Evolutionary conservation across 768 basidiomycete species (phyloP).

Genomic region (Punctularia strigosozonata): DNA sequence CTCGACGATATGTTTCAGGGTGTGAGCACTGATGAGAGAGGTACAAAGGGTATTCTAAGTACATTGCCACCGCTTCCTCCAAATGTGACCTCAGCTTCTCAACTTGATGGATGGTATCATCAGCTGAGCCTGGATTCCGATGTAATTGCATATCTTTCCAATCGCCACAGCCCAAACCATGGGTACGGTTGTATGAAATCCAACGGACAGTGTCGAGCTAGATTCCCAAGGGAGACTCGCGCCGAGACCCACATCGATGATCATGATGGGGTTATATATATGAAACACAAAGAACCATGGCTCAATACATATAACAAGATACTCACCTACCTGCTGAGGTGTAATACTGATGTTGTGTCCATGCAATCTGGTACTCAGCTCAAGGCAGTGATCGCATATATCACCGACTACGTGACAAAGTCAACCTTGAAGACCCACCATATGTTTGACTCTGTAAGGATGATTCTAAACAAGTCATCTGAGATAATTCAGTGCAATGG

Average conservation of each 20-base stretch:
- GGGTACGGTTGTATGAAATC: constrained; percentile 16
- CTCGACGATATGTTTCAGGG: too few relatives aligned
- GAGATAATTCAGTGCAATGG: constrained; percentile 10
- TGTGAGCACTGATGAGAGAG: too few relatives aligned
- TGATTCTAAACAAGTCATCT: constrained; percentile 12
- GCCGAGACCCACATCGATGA: constrained; percentile 17
- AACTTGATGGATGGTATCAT: too few relatives aligned
- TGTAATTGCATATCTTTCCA: constrained; percentile 4
- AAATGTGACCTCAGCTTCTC: too few relatives aligned
- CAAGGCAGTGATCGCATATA: constrained; percentile 25
- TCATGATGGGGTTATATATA: constrained; percentile 14
- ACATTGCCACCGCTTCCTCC: too few relatives aligned
- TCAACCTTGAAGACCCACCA: constrained; percentile 23
- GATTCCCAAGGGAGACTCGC: constrained; percentile 22
- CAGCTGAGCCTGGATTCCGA: not conserved
- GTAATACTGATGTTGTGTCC: constrained; percentile 28
- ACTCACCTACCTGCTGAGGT: constrained; percentile 22
- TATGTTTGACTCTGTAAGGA: constrained; percentile 21
- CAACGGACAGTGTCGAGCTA: constrained; percentile 19
- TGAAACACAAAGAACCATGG: constrained; percentile 20
- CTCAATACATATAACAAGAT: constrained; percentile 23
- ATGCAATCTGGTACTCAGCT: constrained; percentile 27
- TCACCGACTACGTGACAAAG: constrained; percentile 34
- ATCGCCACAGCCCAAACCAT: constrained; percentile 1
- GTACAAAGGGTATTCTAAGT: too few relatives aligned